These are phyloP conservation scores for Aspergillus arachidicola DNA, from an alignment of 2,329 filamentous ascomycete species.

Conservation along the genomic window DNA sequence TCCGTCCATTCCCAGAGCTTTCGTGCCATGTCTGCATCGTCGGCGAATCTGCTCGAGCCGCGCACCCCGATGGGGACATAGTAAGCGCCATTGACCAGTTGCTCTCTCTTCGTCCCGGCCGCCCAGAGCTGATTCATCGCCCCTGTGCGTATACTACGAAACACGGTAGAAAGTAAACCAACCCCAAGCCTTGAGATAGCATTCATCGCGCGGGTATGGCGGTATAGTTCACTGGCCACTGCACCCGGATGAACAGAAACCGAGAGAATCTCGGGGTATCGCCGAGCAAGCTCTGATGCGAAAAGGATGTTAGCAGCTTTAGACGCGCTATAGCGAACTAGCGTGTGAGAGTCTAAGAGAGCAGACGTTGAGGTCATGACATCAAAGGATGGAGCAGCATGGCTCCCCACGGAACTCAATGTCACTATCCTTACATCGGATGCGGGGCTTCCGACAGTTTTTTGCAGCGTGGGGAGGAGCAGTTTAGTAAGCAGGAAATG, in stretches of 20 bases:
- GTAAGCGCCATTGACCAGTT: slow-evolving; percentile 43
- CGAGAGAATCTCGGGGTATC: slow-evolving; percentile 46
- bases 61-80: slow-evolving; percentile 44
- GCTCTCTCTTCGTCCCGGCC: slow-evolving; percentile 34
- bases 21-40: slow-evolving; percentile 35
- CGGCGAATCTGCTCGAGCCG: slow-evolving; percentile 31
- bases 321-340: slow-evolving; percentile 53
- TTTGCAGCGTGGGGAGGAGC: slow-evolving; percentile 44
- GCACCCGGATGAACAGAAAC: slow-evolving; percentile 56
- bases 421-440: slow-evolving; percentile 42
- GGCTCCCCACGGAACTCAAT: slow-evolving; percentile 40
- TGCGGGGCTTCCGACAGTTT: slow-evolving; percentile 32
- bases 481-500: slow-evolving; percentile 50
- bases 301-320: slow-evolving; percentile 56
- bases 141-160: slow-evolving; percentile 37
- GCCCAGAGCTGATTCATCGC: slow-evolving; percentile 48
- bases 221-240: slow-evolving; percentile 45
- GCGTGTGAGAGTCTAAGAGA: slow-evolving; percentile 40
- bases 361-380: slow-evolving; percentile 40
- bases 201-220: slow-evolving; percentile 30
- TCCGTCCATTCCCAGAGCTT: slow-evolving; percentile 51
- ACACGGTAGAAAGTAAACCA: slow-evolving; percentile 26
- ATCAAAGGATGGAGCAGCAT: slow-evolving; percentile 37
- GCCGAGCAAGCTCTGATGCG: slow-evolving; percentile 49
- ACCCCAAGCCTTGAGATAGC: slow-evolving; percentile 26